phyloP scores from a whole-genome alignment of 1,139 yeast species.

The Blastobotrys buckinghamii region DNA sequence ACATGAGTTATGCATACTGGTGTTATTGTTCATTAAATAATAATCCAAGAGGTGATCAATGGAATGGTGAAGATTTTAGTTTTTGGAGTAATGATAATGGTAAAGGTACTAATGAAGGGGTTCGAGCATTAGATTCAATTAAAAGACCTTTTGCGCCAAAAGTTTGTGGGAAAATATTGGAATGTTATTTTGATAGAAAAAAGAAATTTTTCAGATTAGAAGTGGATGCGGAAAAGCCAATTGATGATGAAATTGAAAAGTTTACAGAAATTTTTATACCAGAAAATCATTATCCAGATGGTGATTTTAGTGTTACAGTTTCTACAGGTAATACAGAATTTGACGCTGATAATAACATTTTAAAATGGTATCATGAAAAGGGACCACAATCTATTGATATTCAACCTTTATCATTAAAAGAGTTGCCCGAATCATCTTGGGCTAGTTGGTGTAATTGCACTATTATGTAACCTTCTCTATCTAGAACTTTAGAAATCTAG shows the following conservation, averaged over 20 bases:
- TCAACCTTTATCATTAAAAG: background rate
- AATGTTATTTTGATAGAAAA: slow-evolving; percentile 51
- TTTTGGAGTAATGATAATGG: slow-evolving; percentile 49
- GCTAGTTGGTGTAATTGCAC: background rate
- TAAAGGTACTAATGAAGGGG: slow-evolving; percentile 16
- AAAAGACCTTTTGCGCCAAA: slow-evolving; percentile 67
- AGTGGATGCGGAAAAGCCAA: slow-evolving; percentile 30
- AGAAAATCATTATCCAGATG: slow-evolving; percentile 53
- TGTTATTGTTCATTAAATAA: slow-evolving; percentile 63
- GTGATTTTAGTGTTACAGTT: slow-evolving; percentile 37
- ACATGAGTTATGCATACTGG: slow-evolving; percentile 74
- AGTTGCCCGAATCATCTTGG: background rate
- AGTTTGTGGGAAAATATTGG: slow-evolving; percentile 46
- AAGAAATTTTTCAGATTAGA: slow-evolving; percentile 44
- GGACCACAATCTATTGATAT: slow-evolving; percentile 25
- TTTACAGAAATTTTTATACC: slow-evolving; percentile 61
- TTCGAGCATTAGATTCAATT: slow-evolving; percentile 64
- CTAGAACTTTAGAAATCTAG: slow-evolving; percentile 20
- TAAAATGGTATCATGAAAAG: slow-evolving; percentile 64
- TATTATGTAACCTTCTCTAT: background rate
- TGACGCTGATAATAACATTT: slow-evolving; percentile 46
- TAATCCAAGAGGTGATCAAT: slow-evolving; percentile 75
- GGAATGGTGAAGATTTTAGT: slow-evolving; percentile 89
- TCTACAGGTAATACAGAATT: slow-evolving; percentile 52
- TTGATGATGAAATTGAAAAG: slow-evolving; percentile 11